A percentile compares a stretch with the other conserved stretches of the same genome.
Conservation (phyloP, 2,329 filamentous ascomycete genomes). For the Aspergillus pseudoterreus region DNA sequence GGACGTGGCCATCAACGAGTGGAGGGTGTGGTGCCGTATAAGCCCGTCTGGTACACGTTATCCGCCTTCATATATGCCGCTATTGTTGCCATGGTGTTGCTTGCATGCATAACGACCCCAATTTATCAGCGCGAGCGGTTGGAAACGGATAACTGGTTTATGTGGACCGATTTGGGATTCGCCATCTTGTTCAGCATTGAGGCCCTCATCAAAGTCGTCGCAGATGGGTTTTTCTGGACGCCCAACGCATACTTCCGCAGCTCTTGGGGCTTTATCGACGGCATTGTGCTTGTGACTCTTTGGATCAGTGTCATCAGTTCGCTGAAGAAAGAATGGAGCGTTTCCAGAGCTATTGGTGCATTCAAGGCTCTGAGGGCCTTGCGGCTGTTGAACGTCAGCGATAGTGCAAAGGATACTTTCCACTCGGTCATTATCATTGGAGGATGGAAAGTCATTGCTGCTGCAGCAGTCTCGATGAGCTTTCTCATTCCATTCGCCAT, state of each 20-base stretch:
- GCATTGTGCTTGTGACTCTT: conserved; percentile 81
- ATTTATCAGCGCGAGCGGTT: conserved; percentile 85
- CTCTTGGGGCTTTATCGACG: conserved; percentile 95
- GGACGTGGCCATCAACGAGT: conserved; percentile 82
- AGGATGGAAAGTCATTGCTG: conserved; percentile 87
- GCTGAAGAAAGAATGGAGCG: conserved; percentile 73
- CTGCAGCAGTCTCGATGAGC: conserved; percentile 89
- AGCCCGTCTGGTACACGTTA: conserved; percentile 85
- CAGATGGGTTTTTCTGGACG: conserved; percentile 93
- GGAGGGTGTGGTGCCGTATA: conserved; percentile 85
- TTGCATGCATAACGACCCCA: conserved; percentile 91
- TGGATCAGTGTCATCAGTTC: conserved; percentile 93
- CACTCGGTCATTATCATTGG: conserved; percentile 93
- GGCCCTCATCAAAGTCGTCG: conserved; percentile 85
- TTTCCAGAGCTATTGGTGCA: conserved; percentile 87
- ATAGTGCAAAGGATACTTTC: conserved; percentile 92
- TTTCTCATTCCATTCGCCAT: conserved; percentile 95
- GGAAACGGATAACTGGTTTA: conserved; percentile 78
- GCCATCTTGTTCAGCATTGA: conserved; percentile 82
- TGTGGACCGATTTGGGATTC: conserved; percentile 89
- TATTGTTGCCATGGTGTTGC: conserved; percentile 95
- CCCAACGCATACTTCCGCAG: conserved; percentile 96
- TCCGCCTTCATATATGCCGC: conserved; percentile 90
- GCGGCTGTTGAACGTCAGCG: conserved; percentile 88
- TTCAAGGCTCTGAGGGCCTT: conserved; percentile 95